Evolutionary conservation across 257 asterid species (phyloP).

Genomic region (Verbena officinalis): DNA sequence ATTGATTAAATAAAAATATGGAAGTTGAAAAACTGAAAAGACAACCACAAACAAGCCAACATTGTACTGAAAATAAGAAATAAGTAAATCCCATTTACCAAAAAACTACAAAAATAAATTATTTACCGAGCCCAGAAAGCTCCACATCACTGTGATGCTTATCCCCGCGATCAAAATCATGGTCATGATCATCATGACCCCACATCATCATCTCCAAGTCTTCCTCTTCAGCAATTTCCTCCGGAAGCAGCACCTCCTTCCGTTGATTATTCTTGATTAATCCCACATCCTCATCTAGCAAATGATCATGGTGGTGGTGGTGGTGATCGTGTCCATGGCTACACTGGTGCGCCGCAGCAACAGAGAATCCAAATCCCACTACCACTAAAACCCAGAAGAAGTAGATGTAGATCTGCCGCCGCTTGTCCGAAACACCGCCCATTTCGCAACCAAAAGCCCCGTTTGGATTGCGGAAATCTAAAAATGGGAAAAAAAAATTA

Average conservation of each 20-base stretch:
- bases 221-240: slow-evolving; percentile 96
- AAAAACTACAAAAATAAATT: neutral
- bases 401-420: slow-evolving; percentile 43
- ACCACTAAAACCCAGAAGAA: slow-evolving; percentile 34
- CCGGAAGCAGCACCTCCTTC: slow-evolving; percentile 58
- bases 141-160: slow-evolving; percentile 36
- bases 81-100: neutral
- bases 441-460: slow-evolving; percentile 14
- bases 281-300: slow-evolving; percentile 36
- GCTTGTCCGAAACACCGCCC: slow-evolving; percentile 29
- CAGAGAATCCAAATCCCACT: slow-evolving; percentile 41
- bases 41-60: neutral
- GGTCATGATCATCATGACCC: slow-evolving; percentile 40
- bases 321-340: slow-evolving; percentile 54
- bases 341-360: slow-evolving; percentile 63
- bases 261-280: slow-evolving; percentile 31
- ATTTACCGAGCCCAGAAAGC: slow-evolving; percentile 74
- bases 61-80: neutral
- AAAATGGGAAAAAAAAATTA: neutral
- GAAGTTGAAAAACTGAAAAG: no score
- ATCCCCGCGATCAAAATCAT: slow-evolving; percentile 23
- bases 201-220: slow-evolving; percentile 80
- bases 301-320: slow-evolving; percentile 42
- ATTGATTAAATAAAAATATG: neutral
- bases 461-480: neutral